Base-by-base conservation (phyloP, 768 basidiomycete genomes). In the Terana coerulea region DNA sequence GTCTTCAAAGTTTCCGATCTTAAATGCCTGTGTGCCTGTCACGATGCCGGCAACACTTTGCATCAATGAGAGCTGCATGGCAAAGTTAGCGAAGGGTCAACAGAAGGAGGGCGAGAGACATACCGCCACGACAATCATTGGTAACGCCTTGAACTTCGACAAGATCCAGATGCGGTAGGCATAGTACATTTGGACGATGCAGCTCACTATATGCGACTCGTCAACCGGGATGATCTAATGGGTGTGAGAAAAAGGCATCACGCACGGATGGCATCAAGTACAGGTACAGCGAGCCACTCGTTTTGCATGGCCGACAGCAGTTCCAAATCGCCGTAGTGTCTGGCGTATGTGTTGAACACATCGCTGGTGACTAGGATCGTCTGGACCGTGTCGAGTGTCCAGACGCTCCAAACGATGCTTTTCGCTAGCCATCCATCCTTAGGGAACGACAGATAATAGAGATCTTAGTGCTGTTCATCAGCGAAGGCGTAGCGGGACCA, bases 311-410 rank as follows among this genome's bases (percentile, higher is more conserved):
- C 26, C 10, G 48, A 15, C 19, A 54, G 52, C 9, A 39, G 33
- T 15, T 21, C 36, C 25, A 41, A 24, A 29, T 48, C 29, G 4
- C 66, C 66, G 56, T 59, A 67, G 5, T 60, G 60, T 2, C 51
- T 53, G 10, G 57, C 65, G 43, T 64, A 65, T 15, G 59, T 58
- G 11, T 56, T 47, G 46, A 61, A 67, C 1, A 59, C 63, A 29
- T 63, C 62, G 10, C 58, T 5, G 3, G 57, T 58, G 8, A 52
- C 41, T n/a, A 56, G 42, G n/a, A 62, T 52, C 19, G 58, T 51
- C 56, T 62, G 42, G 12, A 45, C 29, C 25, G 41, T 12, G 25
- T 55, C 54, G 22, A 55, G 30, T 5, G 33, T 11, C 25, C 24
- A 55, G 3, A 47, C 37, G 26, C 22, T 3, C 17, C 34, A 48